These are phyloP conservation scores for Lepiota brunneoincarnata DNA, from an alignment of 768 basidiomycete genomes.

Conservation along the genomic window DNA sequence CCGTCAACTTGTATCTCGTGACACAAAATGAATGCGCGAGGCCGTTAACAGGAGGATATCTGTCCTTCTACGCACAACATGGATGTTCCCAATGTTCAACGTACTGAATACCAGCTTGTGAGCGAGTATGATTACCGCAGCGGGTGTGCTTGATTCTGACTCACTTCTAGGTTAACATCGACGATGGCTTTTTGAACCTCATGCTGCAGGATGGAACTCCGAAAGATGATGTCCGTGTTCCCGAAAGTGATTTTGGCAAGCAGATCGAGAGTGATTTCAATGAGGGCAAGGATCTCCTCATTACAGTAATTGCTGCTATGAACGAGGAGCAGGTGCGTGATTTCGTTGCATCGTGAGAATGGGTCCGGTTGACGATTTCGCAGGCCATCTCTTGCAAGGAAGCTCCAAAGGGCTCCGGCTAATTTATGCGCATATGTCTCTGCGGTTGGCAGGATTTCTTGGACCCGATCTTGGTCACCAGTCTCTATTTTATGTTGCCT, in stretches of 20 bases:
- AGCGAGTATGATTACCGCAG: slow-evolving; percentile 19
- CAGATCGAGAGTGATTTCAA: slow-evolving; percentile 74
- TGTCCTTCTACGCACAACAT: slow-evolving; percentile 99
- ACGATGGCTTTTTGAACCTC: slow-evolving; percentile 94
- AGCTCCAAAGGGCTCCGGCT: slow-evolving; percentile 61
- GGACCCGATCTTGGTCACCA: too few species aligned
- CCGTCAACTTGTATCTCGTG: background rate
- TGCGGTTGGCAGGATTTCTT: too few species aligned
- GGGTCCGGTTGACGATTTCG: slow-evolving; percentile 1
- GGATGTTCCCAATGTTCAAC: slow-evolving; percentile 94
- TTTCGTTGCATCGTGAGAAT: background rate
- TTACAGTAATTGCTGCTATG: slow-evolving; percentile 90
- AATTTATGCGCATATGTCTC: slow-evolving; percentile 20
- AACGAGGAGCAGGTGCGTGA: slow-evolving; percentile 74
- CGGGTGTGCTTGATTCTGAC: slow-evolving; percentile 11
- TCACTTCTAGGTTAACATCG: slow-evolving; percentile 72
- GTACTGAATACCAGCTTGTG: slow-evolving; percentile 91
- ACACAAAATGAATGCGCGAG: background rate
- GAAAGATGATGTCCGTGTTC: slow-evolving; percentile 95
- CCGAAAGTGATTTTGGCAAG: slow-evolving; percentile 79
- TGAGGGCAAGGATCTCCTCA: slow-evolving; percentile 80
- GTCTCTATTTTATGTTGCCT: too few species aligned
- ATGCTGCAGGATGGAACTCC: slow-evolving; percentile 75
- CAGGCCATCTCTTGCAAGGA: slow-evolving; percentile 88
- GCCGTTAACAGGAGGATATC: slow-evolving; percentile 74